Conservation (phyloP, 2,329 filamentous ascomycete genomes). For the Pseudodiploospora longispora region DNA sequence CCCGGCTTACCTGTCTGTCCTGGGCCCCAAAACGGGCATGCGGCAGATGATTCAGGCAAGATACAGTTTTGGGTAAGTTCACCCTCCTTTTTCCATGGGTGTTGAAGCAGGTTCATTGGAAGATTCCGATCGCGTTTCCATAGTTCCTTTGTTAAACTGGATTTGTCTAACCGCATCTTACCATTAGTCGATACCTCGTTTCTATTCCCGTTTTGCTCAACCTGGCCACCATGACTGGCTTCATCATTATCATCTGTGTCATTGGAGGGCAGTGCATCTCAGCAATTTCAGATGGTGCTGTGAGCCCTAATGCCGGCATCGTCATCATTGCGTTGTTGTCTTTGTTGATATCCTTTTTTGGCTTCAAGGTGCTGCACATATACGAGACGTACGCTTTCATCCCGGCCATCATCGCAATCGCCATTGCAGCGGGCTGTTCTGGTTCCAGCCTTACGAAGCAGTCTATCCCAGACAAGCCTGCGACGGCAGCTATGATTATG, state of each 20-base stretch:
- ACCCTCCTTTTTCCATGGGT: neutral
- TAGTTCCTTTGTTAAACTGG: neutral
- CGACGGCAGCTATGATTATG: conserved; percentile 39
- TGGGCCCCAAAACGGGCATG: conserved; percentile 56
- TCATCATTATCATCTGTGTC: conserved; percentile 53
- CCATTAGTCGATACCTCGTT: conserved; percentile 42
- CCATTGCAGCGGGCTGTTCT: conserved; percentile 47
- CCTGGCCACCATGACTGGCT: conserved; percentile 54
- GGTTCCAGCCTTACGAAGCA: conserved; percentile 42
- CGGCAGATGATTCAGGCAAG: conserved; percentile 58
- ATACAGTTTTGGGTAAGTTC: conserved; percentile 48
- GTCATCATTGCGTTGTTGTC: conserved; percentile 50
- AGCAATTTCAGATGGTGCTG: conserved; percentile 38
- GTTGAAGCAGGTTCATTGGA: no score
- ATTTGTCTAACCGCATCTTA: conserved; percentile 4
- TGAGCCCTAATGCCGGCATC: conserved; percentile 50
- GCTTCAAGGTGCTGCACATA: conserved; percentile 47
- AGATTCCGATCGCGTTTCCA: no score
- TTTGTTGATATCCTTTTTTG: conserved; percentile 54
- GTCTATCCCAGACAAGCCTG: conserved; percentile 27
- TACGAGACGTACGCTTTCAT: conserved; percentile 53
- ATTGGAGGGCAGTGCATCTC: conserved; percentile 52
- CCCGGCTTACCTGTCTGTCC: conserved; percentile 48
- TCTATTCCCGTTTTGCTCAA: conserved; percentile 55
- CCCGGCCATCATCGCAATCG: conserved; percentile 44